Evolutionary conservation across 164 flowering plant genomes (phyloP), one percentile per base, ranked within the genome.

Genomic region (Magnolia changhungtana): DNA sequence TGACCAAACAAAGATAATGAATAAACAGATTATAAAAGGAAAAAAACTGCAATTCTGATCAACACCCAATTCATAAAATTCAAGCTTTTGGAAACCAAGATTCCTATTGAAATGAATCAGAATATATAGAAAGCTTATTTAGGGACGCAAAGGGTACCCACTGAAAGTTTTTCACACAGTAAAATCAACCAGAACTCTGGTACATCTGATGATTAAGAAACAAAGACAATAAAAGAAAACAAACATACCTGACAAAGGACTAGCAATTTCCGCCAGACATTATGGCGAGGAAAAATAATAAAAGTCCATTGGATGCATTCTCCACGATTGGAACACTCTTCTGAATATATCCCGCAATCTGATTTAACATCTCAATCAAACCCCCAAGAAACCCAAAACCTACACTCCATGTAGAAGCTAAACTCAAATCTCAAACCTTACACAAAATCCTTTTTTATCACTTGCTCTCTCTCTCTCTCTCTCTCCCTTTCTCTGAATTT

Each of bases 291-390:
- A 37, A 74, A 74, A 69, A 31, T 58, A 78, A 74, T 58, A 45
- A 69, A 20, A 55, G 79, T 80, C 77, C 69, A 67, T 58, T 45
- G 27, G 69, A 65, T 50, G 80, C 80, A 80, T 80, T 76, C 69
- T 85, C 75, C 76, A 83, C 77, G 85, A 80, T 80, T 69, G 72
- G 78, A 74, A 66, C 83, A 85, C 81, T 82, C 82, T 82, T 83
- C 77, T 74, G 83, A 87, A 83, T 85, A 84, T 80, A 87, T 83
- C 83, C 90, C 86, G 87, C 89, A 84, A 82, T 84, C 87, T 82
- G 89, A 88, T 87, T 86, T 85, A 87, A 89, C 92, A 89, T 80
- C 90, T 88, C 91, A 87, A 86, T 83, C 85, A 84, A 89, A 87
- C 80, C 82, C 84, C 84, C 84, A 83, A 87, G 77, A 85, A 84